Percentiles rank a stretch among this genome's conserved stretches.
These are phyloP conservation scores for Carpinus viminea DNA, from an alignment of 306 rosid genomes.

Conservation along the genomic window DNA sequence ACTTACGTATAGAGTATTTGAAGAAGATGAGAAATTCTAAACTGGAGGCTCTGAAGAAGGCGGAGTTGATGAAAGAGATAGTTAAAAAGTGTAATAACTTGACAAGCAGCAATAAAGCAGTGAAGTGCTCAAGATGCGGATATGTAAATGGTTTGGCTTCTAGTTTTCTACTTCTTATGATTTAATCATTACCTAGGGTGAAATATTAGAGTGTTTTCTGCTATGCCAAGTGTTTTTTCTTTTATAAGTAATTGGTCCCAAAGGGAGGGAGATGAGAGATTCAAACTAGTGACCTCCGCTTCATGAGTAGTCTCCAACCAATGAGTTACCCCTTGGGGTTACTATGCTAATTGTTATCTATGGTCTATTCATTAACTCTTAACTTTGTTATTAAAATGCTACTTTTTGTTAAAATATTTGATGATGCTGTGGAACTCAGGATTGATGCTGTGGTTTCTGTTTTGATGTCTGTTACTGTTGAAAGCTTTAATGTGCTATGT, in stretches of 20 bases:
- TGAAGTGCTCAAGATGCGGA: constrained; percentile 69
- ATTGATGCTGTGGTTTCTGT: neutral
- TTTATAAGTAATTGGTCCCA: no score
- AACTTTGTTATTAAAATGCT: neutral
- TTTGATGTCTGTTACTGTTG: neutral
- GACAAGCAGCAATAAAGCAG: constrained; percentile 42
- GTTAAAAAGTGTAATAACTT: constrained; percentile 49
- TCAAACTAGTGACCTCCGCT: no score
- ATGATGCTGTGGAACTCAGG: neutral
- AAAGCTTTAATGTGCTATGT: neutral
- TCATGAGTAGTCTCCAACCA: no score
- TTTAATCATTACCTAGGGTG: constrained; percentile 11
- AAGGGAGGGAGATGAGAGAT: no score
- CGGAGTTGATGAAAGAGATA: constrained; percentile 40
- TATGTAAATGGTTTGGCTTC: constrained; percentile 63
- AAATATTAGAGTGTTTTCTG: constrained; percentile 22
- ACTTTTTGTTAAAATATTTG: neutral
- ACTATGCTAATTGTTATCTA: constrained; percentile 19
- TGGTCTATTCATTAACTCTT: constrained; percentile 11
- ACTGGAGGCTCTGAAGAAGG: constrained; percentile 54
- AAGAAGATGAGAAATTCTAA: constrained; percentile 68
- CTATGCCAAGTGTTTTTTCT: constrained; percentile 9
- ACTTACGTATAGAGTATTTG: constrained; percentile 38
- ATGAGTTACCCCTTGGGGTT: neutral
- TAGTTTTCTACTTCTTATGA: constrained; percentile 22